These are phyloP conservation scores for Rugonectria rugulosa DNA, from an alignment of 2,329 filamentous ascomycete genomes.

Conservation along the genomic window DNA sequence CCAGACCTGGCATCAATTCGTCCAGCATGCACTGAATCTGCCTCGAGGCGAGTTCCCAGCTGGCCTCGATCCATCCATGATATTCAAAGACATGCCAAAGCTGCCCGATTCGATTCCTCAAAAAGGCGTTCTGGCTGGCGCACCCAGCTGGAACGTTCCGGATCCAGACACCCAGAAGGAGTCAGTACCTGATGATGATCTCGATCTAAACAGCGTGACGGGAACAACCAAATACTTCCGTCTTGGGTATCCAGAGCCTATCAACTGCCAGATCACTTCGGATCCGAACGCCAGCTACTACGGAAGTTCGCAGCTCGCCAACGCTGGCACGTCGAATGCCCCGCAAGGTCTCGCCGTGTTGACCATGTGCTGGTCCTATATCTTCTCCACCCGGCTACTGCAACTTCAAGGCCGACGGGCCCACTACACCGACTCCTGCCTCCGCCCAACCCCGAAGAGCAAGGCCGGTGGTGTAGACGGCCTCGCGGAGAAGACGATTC, in stretches of 20 bases:
- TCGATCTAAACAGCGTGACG: conserved; percentile 33
- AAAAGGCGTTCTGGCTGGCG: conserved; percentile 34
- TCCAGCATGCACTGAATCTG: conserved; percentile 26
- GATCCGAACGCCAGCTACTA: conserved; percentile 30
- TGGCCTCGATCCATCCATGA: conserved; percentile 32
- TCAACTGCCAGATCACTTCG: conserved; percentile 32
- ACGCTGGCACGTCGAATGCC: conserved; percentile 26
- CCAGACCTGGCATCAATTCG: conserved; percentile 34
- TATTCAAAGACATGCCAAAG: conserved; percentile 38
- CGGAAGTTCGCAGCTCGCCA: conserved; percentile 26
- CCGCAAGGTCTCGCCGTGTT: conserved; percentile 37
- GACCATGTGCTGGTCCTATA: conserved; percentile 40
- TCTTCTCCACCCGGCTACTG: conserved; percentile 39
- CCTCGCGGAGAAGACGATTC: conserved; percentile 26
- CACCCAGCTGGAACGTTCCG: conserved; percentile 36
- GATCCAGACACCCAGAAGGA: conserved; percentile 28
- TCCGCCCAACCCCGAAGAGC: conserved; percentile 31
- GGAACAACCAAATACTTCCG: conserved; percentile 39
- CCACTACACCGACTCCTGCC: conserved; percentile 35
- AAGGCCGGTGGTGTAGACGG: conserved; percentile 28
- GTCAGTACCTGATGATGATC: conserved; percentile 9
- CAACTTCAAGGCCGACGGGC: conserved; percentile 35
- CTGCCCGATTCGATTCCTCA: conserved; percentile 32
- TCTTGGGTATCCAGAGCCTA: conserved; percentile 32
- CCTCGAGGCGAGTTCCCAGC: conserved; percentile 32